Base-by-base conservation (phyloP, 345 rosid genomes). In the Carallia pectinifolia region DNA sequence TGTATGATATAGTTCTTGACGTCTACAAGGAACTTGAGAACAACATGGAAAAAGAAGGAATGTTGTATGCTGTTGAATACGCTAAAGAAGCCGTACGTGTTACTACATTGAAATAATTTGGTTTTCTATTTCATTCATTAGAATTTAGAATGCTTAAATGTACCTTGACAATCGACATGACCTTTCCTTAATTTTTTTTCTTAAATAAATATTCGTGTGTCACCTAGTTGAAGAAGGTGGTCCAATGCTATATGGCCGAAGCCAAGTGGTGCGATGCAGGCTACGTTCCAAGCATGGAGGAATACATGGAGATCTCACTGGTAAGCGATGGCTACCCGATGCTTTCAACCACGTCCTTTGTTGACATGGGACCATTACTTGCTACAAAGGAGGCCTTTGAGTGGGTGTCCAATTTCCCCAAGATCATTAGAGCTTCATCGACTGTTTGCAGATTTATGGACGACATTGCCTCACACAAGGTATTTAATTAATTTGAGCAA, bases 391-490 rank as follows among this genome's bases (percentile, higher is more conserved):
- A 75, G 1, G 65, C 33, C 40, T 63, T 75, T 50, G 53, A 69
- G 6, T 74, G 77, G 67, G 30, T 62, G 4, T 66, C 47, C 4
- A 38, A 10, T 34, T 33, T 55, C 19, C 70, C 78, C 23, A 34
- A 58, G 53, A 64, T 75, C 3, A 23, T 75, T n/a, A 52, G 18
- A 29, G 66, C 65, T 40, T 33, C 74, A 34, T 1, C 69, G 1
- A 30, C 27, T 30, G 27, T 68, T 8, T 54, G 65, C 17, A 68
- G 78, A 36, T 64, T 68, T 13, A 58, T 69, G 73, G 73, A 75
- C 58, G 79, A 75, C 61, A 58, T 64, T 15, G 65, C 48, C 1
- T 63, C 74, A 4, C 78, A 63, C 40, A 38, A 75, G 70, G 78
- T 75, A 23, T 23, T 16, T 17, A 13, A 52, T 52, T 0, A 17